Conservation (phyloP, 179 eudicot genomes). For the Spergularia azorica region DNA sequence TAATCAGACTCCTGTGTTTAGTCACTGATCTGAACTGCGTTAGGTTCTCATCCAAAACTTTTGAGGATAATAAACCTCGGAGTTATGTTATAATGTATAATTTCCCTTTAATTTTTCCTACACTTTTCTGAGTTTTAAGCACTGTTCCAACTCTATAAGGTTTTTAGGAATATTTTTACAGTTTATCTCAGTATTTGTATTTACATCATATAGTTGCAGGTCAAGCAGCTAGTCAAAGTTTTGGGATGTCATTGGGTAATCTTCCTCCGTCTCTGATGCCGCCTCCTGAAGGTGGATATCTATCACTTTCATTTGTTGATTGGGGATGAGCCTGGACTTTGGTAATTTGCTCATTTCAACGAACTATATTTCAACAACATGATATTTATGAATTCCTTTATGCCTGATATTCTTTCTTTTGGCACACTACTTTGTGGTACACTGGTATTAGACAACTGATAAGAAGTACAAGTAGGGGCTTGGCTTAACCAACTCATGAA, state of each 20-base stretch:
- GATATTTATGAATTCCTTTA: not conserved
- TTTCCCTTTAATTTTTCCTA: too few species aligned
- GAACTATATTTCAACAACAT: conserved; percentile 5
- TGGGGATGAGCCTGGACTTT: conserved; percentile 59
- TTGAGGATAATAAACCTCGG: too few species aligned
- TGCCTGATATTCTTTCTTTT: not conserved
- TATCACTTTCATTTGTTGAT: conserved; percentile 67
- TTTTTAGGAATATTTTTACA: conserved; percentile 13
- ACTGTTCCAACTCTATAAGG: not conserved
- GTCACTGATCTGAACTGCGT: too few species aligned
- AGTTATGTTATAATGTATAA: too few species aligned
- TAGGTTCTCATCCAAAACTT: too few species aligned
- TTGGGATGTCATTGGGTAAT: conserved; percentile 66
- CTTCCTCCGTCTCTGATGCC: conserved; percentile 89
- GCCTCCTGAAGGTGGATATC: conserved; percentile 90
- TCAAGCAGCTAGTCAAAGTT: conserved; percentile 43
- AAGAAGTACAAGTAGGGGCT: not conserved
- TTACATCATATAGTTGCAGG: conserved; percentile 38
- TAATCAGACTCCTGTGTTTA: too few species aligned
- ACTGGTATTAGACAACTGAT: not conserved
- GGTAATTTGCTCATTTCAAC: conserved; percentile 3
- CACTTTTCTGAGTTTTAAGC: not conserved
- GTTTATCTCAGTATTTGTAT: not conserved
- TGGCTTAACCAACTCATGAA: not conserved
- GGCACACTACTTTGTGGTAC: not conserved